Evolutionary conservation across 441 rosid genomes (phyloP).

Genomic region (Lepidium campestre): DNA sequence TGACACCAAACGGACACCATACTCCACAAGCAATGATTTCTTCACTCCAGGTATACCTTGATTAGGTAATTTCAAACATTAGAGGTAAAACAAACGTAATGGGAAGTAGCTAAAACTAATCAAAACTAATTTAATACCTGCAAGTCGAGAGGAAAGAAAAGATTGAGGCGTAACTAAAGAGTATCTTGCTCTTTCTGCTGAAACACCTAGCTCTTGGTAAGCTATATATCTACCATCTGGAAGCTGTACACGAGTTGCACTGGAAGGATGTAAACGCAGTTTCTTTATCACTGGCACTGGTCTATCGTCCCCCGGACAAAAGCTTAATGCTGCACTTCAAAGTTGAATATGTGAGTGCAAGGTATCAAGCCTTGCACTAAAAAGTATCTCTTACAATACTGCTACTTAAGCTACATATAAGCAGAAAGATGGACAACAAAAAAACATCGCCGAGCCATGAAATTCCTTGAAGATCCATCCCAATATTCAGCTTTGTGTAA

Average conservation of each 20-base stretch:
- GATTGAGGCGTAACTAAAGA: slow-evolving; percentile 72
- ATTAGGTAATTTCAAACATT: slow-evolving; percentile 5
- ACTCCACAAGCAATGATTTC: slow-evolving; percentile 64
- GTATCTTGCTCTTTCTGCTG: slow-evolving; percentile 68
- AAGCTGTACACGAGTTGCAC: slow-evolving; percentile 60
- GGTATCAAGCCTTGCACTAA: background rate
- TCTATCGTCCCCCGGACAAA: slow-evolving; percentile 37
- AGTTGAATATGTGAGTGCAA: slow-evolving; percentile 7
- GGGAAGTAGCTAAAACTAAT: slow-evolving; percentile 2
- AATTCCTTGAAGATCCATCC: background rate
- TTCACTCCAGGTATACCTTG: slow-evolving; percentile 79
- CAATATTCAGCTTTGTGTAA: background rate
- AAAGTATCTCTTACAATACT: background rate
- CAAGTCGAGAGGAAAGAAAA: slow-evolving; percentile 87
- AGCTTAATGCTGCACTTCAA: slow-evolving; percentile 54
- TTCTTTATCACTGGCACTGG: slow-evolving; percentile 37
- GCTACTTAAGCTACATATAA: background rate
- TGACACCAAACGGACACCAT: slow-evolving; percentile 57
- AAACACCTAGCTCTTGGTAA: slow-evolving; percentile 69
- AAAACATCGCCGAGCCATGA: background rate
- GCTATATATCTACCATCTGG: slow-evolving; percentile 93
- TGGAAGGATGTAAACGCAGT: slow-evolving; percentile 61
- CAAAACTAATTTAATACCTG: slow-evolving; percentile 41
- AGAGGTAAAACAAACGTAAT: background rate
- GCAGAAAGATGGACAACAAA: background rate